Percentiles rank a stretch among this genome's conserved stretches.
These are phyloP conservation scores for Fusarium austroafricanum DNA, from an alignment of 2,329 filamentous ascomycete species.

Conservation along the genomic window DNA sequence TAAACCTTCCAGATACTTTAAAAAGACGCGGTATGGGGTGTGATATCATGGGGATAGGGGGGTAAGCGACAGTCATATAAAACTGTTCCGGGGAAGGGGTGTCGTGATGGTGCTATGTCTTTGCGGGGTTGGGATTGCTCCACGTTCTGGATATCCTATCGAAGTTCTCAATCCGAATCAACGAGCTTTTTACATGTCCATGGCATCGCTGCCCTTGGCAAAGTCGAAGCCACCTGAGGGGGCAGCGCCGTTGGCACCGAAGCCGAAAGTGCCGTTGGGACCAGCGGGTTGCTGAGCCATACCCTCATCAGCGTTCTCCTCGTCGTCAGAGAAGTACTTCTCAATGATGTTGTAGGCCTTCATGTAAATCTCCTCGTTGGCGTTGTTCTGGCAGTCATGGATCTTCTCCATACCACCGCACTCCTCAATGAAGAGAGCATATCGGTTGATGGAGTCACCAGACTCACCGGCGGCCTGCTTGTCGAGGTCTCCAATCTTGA, in stretches of 20 bases:
- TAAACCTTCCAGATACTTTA: slow-evolving; percentile 55
- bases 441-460: slow-evolving; percentile 88
- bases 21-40: slow-evolving; percentile 50
- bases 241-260: slow-evolving; percentile 72
- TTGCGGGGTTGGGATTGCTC: slow-evolving; percentile 35
- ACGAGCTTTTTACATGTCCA: slow-evolving; percentile 68
- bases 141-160: slow-evolving; percentile 30
- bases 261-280: slow-evolving; percentile 80
- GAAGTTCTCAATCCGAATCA: slow-evolving; percentile 11
- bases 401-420: slow-evolving; percentile 99
- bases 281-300: slow-evolving; percentile 75
- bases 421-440: slow-evolving; percentile 98
- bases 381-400: slow-evolving; percentile 99
- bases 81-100: slow-evolving; percentile 42
- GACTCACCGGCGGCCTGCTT: slow-evolving; percentile 86
- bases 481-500: slow-evolving; percentile 99
- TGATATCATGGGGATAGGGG: slow-evolving; percentile 48
- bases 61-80: slow-evolving; percentile 41
- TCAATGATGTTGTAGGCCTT: slow-evolving; percentile 99
- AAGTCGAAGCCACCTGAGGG: slow-evolving; percentile 94
- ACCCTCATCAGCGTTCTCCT: slow-evolving; percentile 87
- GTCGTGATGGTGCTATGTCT: slow-evolving; percentile 43
- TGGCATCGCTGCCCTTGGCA: slow-evolving; percentile 74
- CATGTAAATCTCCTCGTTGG: slow-evolving; percentile 99
- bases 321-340: slow-evolving; percentile 99